These are phyloP conservation scores for Phyllosticta citrichinensis DNA, from an alignment of 2,329 filamentous ascomycete genomes.

Conservation along the genomic window DNA sequence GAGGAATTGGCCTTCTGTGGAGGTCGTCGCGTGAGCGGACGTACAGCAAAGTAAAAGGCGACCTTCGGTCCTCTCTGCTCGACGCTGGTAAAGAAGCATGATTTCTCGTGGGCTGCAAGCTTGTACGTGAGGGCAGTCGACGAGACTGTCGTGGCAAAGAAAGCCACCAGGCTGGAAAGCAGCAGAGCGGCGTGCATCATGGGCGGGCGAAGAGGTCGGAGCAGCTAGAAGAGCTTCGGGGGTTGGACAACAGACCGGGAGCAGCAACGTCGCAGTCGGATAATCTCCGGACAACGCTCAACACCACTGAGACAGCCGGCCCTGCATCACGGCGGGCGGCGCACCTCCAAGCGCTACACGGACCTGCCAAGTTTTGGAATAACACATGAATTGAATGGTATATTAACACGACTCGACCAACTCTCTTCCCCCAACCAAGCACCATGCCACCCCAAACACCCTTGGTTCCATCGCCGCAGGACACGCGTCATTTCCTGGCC, in stretches of 20 bases:
- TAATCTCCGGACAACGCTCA: background rate
- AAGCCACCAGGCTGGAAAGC: conserved; percentile 51
- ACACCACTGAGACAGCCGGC: no score
- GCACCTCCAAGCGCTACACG: no score
- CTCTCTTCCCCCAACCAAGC: background rate
- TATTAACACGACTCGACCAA: background rate
- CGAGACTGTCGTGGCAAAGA: conserved; percentile 58
- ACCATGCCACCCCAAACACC: background rate
- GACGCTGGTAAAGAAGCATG: conserved; percentile 84
- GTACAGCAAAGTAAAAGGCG: conserved; percentile 96
- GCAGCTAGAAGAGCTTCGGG: background rate
- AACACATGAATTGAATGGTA: background rate
- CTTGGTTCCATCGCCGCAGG: background rate
- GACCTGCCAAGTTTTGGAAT: background rate
- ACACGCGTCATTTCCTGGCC: background rate
- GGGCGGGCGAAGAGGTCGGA: background rate
- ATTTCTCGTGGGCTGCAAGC: conserved; percentile 79
- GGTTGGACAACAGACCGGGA: background rate
- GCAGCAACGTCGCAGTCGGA: background rate
- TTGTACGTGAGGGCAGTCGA: conserved; percentile 94
- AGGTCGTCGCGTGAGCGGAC: conserved; percentile 22
- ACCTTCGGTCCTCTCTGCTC: conserved; percentile 76
- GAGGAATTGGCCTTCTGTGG: background rate
- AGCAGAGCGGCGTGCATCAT: conserved; percentile 27
- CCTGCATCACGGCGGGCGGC: no score